Conservation (phyloP, 148 eudicot species). For the Chenopodium album region DNA sequence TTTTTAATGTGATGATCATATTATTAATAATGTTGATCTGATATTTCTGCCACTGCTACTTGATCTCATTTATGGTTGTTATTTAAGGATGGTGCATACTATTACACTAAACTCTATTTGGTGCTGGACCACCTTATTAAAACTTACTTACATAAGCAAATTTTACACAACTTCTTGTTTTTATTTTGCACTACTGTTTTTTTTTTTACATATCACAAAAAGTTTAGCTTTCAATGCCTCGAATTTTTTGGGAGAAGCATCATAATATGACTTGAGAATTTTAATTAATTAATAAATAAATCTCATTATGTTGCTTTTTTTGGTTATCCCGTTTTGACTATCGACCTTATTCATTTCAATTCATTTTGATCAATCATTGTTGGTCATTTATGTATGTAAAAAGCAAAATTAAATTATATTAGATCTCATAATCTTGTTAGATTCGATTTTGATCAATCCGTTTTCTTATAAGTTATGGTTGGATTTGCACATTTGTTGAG, state of each 20-base stretch:
- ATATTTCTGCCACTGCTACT: neutral
- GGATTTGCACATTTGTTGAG: no score
- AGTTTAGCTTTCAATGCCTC: neutral
- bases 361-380: no score
- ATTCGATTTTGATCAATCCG: no score
- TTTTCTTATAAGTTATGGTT: no score
- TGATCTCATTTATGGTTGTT: neutral
- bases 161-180: neutral
- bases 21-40: neutral
- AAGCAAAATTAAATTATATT: no score
- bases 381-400: no score
- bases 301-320: neutral
- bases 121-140: constrained; percentile 1
- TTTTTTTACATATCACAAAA: neutral
- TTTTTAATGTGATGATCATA: neutral
- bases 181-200: neutral
- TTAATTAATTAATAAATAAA: no score
- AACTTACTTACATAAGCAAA: neutral
- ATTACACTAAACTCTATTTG: neutral
- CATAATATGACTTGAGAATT: neutral
- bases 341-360: no score
- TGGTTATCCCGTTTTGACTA: no score
- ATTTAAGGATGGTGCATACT: constrained; percentile 4
- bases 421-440: no score
- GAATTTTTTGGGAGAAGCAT: neutral